Base-by-base conservation (phyloP, 2,329 filamentous ascomycete species). In the Aspergillus ruber region DNA sequence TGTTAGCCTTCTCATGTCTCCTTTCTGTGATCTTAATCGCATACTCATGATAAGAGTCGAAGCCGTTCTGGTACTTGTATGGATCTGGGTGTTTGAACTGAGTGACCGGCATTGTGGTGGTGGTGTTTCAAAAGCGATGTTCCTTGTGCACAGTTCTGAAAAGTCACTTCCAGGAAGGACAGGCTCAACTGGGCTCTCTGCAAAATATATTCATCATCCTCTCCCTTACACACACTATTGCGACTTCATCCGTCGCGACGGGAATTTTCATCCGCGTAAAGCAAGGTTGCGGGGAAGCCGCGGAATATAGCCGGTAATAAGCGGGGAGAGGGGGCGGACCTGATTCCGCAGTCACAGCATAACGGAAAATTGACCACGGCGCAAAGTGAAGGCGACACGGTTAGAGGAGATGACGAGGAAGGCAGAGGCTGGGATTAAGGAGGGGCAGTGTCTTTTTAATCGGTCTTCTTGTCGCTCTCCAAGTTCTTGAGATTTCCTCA, bases 11-110 rank as follows among this genome's bases (percentile, higher is more conserved):
- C 6, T 17, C 6, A 17, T 35, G 1, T 4, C 8, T n/a, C 7
- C 33, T 20, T 15, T 10, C 29, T 36, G 20, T 27, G 8, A 29
- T 45, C n/a, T 23, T 39, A 35, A 17, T n/a, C 10, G 68, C 81
- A 58, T 70, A 90, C 85, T 91, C 85, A 66, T 89, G 80, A 64
- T 90, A 84, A 42, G 77, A 82, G 66, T 80, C 79, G 73, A 93
- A 90, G 66, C 88, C 88, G 73, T 83, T 86, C 61, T 83, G 84
- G 68, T 93, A 93, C 49, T 74, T 75, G 74, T 93, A 93, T 55
- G 80, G 83, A 64, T 86, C 83, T 35, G 77, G 74, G 50, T 78
- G 75, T 42, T 67, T 74, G 71, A 86, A 86, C 13, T 78, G 68
- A 27, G 82, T 84, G 60, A 78, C 75, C 55, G 83, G 83, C 83